Evolutionary conservation across 352 stramenopile species (phyloP).

Genomic region (Phytophthora fragariae): DNA sequence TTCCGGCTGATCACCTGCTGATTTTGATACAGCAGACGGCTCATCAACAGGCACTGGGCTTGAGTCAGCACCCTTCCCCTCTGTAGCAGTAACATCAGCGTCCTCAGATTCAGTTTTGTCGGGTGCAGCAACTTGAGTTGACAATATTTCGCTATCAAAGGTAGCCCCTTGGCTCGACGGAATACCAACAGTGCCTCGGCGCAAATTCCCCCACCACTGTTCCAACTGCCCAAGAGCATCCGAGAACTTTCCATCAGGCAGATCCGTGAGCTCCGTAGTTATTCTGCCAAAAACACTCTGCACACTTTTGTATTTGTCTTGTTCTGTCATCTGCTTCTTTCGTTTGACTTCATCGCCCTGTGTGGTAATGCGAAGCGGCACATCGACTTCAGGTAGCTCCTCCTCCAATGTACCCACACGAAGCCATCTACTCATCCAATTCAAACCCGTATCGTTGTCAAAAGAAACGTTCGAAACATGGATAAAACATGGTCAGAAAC

Average conservation of each 20-base stretch:
- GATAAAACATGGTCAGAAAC: neutral
- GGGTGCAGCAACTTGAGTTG: too few species aligned
- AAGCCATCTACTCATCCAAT: neutral
- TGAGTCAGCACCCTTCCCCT: too few species aligned
- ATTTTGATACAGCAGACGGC: too few species aligned
- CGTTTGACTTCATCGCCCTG: neutral
- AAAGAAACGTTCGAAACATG: too few species aligned
- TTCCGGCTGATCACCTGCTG: neutral
- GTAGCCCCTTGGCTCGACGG: too few species aligned
- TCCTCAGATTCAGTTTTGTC: too few species aligned
- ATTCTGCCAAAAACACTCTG: neutral
- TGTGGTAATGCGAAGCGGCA: neutral
- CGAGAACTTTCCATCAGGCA: neutral
- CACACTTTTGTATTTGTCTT: constrained; percentile 5
- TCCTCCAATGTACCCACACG: neutral
- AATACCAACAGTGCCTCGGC: too few species aligned
- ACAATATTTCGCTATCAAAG: too few species aligned
- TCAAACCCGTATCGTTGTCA: too few species aligned
- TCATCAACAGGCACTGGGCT: too few species aligned
- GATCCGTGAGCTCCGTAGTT: neutral
- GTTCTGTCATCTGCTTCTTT: constrained; percentile 14
- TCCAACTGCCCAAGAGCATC: neutral
- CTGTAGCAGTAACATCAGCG: too few species aligned
- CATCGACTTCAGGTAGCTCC: neutral
- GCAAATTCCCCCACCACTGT: neutral